phyloP scores from a whole-genome alignment of 352 stramenopile genomes.

The Phytophthora agathidicida region DNA sequence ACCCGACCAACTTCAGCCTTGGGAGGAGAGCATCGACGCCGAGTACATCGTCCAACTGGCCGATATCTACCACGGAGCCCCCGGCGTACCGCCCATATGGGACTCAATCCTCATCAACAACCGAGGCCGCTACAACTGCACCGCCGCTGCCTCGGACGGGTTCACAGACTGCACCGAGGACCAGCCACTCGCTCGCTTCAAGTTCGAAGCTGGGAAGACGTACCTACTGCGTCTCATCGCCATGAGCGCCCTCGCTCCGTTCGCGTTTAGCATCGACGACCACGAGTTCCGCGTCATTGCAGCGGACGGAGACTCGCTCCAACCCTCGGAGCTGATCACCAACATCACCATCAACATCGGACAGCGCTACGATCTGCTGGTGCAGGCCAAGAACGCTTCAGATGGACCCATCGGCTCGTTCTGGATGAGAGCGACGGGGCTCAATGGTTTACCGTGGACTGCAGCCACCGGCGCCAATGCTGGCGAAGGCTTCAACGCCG shows the following conservation, averaged over 20 bases:
- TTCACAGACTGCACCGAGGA: constrained; percentile 17
- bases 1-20: constrained; percentile 3
- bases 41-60: constrained; percentile 35
- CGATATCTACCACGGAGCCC: constrained; percentile 32
- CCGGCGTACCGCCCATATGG: constrained; percentile 14
- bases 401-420: constrained; percentile 15
- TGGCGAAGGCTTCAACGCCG: constrained; percentile 26
- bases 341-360: constrained; percentile 28
- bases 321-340: constrained; percentile 23
- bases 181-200: constrained; percentile 20
- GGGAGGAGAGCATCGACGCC: constrained; percentile 23
- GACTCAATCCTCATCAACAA: constrained; percentile 41
- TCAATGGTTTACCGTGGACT: constrained; percentile 28
- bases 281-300: constrained; percentile 36
- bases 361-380: constrained; percentile 33
- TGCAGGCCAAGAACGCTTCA: constrained; percentile 21
- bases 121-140: constrained; percentile 34
- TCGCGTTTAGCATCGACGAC: constrained; percentile 38
- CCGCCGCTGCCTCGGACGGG: background rate
- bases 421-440: constrained; percentile 29
- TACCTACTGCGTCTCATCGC: constrained; percentile 37
- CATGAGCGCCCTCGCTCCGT: constrained; percentile 27
- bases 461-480: constrained; percentile 1
- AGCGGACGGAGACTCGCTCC: constrained; percentile 21
- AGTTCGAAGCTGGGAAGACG: constrained; percentile 20